These are phyloP conservation scores for Phytophthora pini DNA, from an alignment of 352 stramenopile genomes.

Conservation along the genomic window DNA sequence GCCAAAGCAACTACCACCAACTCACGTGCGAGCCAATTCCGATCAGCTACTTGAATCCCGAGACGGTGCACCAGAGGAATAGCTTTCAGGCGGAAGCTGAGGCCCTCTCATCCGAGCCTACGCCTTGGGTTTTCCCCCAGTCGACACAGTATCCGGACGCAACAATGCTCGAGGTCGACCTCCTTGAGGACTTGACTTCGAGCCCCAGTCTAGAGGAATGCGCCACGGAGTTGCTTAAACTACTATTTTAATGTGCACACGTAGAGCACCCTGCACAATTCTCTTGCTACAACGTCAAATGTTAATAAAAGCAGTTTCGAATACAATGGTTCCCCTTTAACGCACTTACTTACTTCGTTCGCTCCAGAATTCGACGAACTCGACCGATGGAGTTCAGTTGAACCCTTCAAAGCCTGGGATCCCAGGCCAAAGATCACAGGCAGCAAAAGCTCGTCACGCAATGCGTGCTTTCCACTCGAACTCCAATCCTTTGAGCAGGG, in stretches of 20 bases:
- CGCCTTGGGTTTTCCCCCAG: constrained; percentile 16
- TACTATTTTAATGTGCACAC: constrained; percentile 51
- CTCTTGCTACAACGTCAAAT: constrained; percentile 4
- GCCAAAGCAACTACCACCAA: constrained; percentile 10
- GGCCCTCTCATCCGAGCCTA: background rate
- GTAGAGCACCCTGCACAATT: constrained; percentile 10
- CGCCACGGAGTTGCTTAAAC: constrained; percentile 58
- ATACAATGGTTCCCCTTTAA: too few relatives aligned
- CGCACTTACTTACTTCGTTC: too few relatives aligned
- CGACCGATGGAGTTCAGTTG: background rate
- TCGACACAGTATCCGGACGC: constrained; percentile 21
- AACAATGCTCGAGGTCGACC: constrained; percentile 17
- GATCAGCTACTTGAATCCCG: constrained; percentile 4
- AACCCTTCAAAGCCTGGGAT: constrained; percentile 17
- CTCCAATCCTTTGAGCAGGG: constrained; percentile 10
- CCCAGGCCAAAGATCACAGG: constrained; percentile 6
- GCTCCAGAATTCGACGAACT: too few relatives aligned
- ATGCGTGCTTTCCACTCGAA: constrained; percentile 1
- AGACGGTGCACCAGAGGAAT: background rate
- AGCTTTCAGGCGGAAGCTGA: background rate
- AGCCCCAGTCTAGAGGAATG: constrained; percentile 66
- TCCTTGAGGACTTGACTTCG: constrained; percentile 39
- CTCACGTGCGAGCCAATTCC: constrained; percentile 15
- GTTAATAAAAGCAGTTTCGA: background rate
- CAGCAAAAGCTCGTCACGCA: constrained; percentile 5